Base-by-base conservation (phyloP, 2,329 filamentous ascomycete species). In the Colletotrichum liaoningense region DNA sequence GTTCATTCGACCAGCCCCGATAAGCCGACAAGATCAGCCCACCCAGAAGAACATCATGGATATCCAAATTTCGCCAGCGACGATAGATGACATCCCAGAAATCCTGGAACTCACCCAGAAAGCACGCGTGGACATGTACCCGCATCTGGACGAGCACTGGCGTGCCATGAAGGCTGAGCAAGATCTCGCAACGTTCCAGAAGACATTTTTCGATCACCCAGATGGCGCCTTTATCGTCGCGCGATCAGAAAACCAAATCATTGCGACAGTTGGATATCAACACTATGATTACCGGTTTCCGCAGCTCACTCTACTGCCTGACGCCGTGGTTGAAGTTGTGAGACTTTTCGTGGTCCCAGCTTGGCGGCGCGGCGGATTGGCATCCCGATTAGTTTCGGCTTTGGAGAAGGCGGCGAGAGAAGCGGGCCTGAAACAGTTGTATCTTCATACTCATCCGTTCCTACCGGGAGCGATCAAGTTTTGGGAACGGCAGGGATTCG, bases 381-480 rank as follows among this genome's bases (percentile, higher is more conserved):
- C 79, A 14, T 80, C 79, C 2, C 75, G 59, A 2, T 11, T 81
- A 16, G 71, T 79, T 8, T 26, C 30, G 5, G 52, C 55, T 5
- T 19, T 81, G 30, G 52, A 76, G 22, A 58, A 75, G 4, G 63
- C 63, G 0, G 78, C 79, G 1, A 30, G 49, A 14, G 24, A 62
- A 1, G 68, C 70, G 2, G 75, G 76, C 24, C 63, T 80, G 9
- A 46, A 77, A 19, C 64, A 69, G 2, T 67, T 80, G 3, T 80
- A 80, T 58, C 72, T 80, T 1, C 79, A 80, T n/a, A 80, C 79
- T 1, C 79, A 80, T 33, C 78, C 78, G 0, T 80, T 80, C 12
- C n/a, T 80, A 1, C 77, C 76, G 0, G 74, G 78, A 1, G 79
- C 79, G 1, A 74, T 78, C 4, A 38, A 46, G 1, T 80, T 80